Evolutionary conservation across 768 basidiomycete genomes (phyloP), one percentile per base, ranked within the genome.

Genomic region (Pleurotus salmoneostramineus): DNA sequence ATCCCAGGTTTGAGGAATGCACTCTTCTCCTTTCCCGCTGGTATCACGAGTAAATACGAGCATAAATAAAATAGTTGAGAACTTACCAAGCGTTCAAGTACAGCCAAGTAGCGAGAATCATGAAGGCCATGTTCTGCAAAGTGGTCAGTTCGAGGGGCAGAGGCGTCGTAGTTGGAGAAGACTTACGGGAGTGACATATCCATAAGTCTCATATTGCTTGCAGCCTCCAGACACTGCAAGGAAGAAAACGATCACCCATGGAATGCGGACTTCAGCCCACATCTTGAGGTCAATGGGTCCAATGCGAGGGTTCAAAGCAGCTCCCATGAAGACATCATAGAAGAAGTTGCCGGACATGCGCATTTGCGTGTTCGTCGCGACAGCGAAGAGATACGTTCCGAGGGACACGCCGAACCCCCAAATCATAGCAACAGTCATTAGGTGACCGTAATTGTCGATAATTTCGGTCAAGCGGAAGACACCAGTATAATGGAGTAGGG

Each of bases 251-350:
- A 97, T 85, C 42, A 95, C 88, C 97, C 97, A 99, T 3, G 95
- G 94, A 63, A 99, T 90, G 50, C 97, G 86, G 59, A 98, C 93
- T 67, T 97, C 95, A 4, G 92, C 92, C 88, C 93, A 99, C 95
- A 98, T 98, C 74, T 99, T 99, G 66, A 99, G 76, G 72, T 98
- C 96, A 61, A 99, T 82, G 15, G 81, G 78, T 5, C 94, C 94
- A 60, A 99, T 81, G 58, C 96, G 86, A 5, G 97, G 97, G 74
- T 98, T 99, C 61, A 99, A 78, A 54, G 82, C 82, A 42, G 95
- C 94, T 46, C 96, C 96, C 95, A 98, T 97, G 74, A 95, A 97
- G 60, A 93, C 87, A 64, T 97, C 95, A 68, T 98, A 99, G 65
- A 95, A 80, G 72, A 91, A 84, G 75, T 84, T 95, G 46, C 93